Percentiles rank a stretch among this genome's conserved stretches.
phyloP scores from a whole-genome alignment of 2,329 filamentous ascomycete genomes.

The Sarocladiaceae sp. region DNA sequence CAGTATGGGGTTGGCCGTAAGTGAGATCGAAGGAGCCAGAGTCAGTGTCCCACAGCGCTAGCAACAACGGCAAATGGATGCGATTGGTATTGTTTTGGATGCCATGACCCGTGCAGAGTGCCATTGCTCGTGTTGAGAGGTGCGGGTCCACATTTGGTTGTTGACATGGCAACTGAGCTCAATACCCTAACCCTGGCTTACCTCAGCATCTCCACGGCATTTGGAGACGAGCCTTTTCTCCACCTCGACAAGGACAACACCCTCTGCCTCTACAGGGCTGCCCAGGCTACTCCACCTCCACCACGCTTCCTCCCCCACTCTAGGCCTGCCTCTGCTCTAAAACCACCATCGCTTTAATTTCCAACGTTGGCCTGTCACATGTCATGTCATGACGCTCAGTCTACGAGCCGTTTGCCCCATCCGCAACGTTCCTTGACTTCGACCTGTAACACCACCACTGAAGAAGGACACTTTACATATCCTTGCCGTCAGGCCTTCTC shows the following conservation, averaged over 20 bases:
- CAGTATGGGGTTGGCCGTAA: not conserved
- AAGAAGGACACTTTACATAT: too few species aligned
- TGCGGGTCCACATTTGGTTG: not conserved
- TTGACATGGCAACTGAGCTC: not conserved
- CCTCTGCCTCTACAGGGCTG: too few species aligned
- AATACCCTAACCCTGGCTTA: slow-evolving; percentile 5
- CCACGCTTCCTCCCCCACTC: too few species aligned
- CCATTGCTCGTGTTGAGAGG: not conserved
- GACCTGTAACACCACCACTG: not conserved
- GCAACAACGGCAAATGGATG: not conserved
- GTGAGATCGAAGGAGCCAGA: not conserved
- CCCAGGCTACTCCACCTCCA: too few species aligned
- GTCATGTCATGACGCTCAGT: slow-evolving; percentile 31
- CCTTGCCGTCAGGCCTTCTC: not conserved
- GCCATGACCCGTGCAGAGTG: not conserved
- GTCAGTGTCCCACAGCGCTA: slow-evolving; percentile 5
- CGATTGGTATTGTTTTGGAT: slow-evolving; percentile 6
- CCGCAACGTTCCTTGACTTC: not conserved
- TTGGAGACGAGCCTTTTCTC: not conserved
- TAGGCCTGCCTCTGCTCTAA: too few species aligned
- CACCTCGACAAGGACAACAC: too few species aligned
- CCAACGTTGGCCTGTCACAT: slow-evolving; percentile 12
- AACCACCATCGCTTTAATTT: not conserved
- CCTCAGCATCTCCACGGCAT: not conserved
- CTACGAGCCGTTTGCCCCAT: not conserved